Evolutionary conservation across 2,329 filamentous ascomycete species (phyloP), one percentile per base, ranked within the genome.

Genomic region (Ilyonectria destructans): DNA sequence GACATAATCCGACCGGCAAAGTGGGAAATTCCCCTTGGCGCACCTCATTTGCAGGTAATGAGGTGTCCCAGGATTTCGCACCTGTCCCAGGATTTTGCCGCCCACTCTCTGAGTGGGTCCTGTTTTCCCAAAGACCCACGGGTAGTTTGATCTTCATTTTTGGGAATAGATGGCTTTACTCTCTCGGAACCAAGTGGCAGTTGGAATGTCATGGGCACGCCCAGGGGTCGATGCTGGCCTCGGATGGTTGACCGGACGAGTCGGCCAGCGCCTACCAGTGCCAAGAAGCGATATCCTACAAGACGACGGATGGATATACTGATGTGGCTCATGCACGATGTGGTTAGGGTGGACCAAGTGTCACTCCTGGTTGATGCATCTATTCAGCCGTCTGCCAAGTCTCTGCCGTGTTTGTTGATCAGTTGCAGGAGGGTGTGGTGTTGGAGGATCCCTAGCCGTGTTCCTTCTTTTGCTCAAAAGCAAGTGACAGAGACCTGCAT

Each of bases 401-500:
- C 35, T 37, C 35, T 13, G 35, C 35, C 40, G 40, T 45, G 40
- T 17, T 45, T 8, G 40, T 45, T 45, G 40, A 45, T 17, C 43
- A 13, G n/a, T 46, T 46, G 43, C 19, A 46, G n/a, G n/a, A 23
- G 43, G 43, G n/a, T 21, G 43, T 21, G 43, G 43, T 21, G 43
- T 6, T 46, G n/a, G 19, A n/a, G n/a, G n/a, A n/a, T 9, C 7
- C 43, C 43, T 46, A 46, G 43, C n/a, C n/a, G n/a, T 46, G 43
- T 46, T 46, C n/a, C 43, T 46, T 21, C n/a, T 46, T 46, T 46
- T 46, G n/a, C n/a, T 46, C 43, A 46, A 46, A 46, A 46, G 43
- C n/a, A 46, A 46, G n/a, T n/a, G n/a, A 21, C 8, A 46, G n/a
- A 46, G 17, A 46, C 10, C 13, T 37, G 35, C 35, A 10, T 37